Evolutionary conservation across 352 stramenopile species (phyloP), one percentile per base, ranked within the genome.

Genomic region (Phytopythium oedochilum): DNA sequence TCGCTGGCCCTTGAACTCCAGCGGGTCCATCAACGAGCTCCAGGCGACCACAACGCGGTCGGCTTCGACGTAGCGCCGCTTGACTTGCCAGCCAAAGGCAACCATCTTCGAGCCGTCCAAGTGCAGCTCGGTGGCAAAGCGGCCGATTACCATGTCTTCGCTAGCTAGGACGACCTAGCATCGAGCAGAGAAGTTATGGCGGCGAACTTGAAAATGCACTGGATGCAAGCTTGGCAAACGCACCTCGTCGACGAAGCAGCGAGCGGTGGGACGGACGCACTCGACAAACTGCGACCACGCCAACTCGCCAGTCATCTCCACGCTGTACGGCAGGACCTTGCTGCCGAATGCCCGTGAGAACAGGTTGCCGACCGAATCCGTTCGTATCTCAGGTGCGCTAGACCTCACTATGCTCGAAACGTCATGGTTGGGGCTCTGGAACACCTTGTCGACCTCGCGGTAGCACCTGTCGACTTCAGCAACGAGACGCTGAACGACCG

Each of bases 41-140:
- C 73, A 87, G 15, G 79, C 66, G 46, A 85, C 71, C 28, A 85
- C 65, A 2, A 72, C 66, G 22, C 76, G 73, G 25, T 68, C 57
- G 28, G 66, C 40, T 35, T 85, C 71, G 22, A 72, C 53, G 55
- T 82, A 83, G 1, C 67, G 63, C 11, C 72, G 60, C 29, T 76
- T 42, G 32, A 85, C 66, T 50, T 77, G 64, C 54, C 73, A 60
- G 38, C 74, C 57, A 0, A 60, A 58, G 53, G 73, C 46, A 6
- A 40, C 46, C 29, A 39, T 28, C 28, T 53, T 53, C 17, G 28
- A 26, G 28, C 29, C 29, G 17, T 53, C 29, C 15, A 29, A 15
- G 28, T 53, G 46, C 1, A 53, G 46, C n/a, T 53, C 46, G 1
- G 46, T 53, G 0, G 26, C 46, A 28, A 38, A 53, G 6, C 46